Conservation (phyloP, 192 early-diverging fungal species). For the Chytriomyces hyalinus region DNA sequence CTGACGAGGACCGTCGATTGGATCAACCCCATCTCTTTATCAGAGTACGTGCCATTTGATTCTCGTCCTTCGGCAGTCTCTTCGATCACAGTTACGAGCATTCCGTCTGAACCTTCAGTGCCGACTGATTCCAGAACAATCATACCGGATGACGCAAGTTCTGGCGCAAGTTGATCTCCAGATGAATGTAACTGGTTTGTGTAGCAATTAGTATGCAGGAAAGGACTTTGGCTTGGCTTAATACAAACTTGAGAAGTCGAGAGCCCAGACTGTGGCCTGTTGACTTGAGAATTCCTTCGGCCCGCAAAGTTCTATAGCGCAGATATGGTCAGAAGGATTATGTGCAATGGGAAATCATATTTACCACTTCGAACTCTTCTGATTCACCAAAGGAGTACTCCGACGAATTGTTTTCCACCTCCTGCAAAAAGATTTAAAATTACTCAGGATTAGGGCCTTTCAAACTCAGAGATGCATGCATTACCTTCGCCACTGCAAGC, state of each 20-base stretch:
- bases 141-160: not conserved
- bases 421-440: not conserved
- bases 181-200: no score
- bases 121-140: not conserved
- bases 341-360: not conserved
- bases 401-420: not conserved
- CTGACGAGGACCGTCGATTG: not conserved
- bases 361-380: slow-evolving; percentile 2
- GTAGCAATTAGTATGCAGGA: no score
- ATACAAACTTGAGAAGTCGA: no score
- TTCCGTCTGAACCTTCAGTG: not conserved
- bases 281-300: no score
- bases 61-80: not conserved
- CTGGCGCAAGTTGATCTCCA: no score
- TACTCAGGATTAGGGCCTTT: no score
- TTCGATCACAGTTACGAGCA: not conserved
- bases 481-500: no score
- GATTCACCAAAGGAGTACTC: not conserved
- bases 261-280: no score
- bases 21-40: not conserved
- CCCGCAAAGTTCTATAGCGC: no score
- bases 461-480: no score
- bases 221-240: no score
- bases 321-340: no score
- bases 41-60: not conserved